Evolutionary conservation across 257 asterid species (phyloP).

Genomic region (Voacanga thouarsii): DNA sequence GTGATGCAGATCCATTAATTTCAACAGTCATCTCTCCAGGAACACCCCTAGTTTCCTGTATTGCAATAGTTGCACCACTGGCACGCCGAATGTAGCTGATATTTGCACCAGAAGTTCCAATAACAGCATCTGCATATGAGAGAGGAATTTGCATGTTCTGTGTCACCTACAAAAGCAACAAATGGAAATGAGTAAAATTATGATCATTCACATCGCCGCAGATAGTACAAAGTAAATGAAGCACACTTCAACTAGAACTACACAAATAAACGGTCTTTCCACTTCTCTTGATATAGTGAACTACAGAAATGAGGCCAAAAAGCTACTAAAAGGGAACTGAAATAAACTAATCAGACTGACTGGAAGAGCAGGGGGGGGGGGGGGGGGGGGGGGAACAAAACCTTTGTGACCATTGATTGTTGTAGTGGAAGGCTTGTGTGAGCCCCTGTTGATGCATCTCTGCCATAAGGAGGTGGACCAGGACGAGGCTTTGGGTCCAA

Average conservation of each 20-base stretch:
- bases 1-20: conserved; percentile 80
- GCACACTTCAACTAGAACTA: not conserved
- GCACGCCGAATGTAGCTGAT: conserved; percentile 89
- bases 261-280: not conserved
- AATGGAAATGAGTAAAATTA: not conserved
- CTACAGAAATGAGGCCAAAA: not conserved
- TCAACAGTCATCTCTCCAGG: conserved; percentile 97
- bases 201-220: not conserved
- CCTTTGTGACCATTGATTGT: conserved; percentile 75
- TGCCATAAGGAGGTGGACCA: conserved; percentile 50
- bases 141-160: conserved; percentile 83
- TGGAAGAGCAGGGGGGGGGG: too few relatives aligned
- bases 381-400: conserved; percentile 19
- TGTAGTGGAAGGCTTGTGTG: conserved; percentile 54
- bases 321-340: not conserved
- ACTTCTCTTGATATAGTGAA: not conserved
- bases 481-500: conserved; percentile 53
- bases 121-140: conserved; percentile 79
- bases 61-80: conserved; percentile 86
- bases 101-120: conserved; percentile 79
- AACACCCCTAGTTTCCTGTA: conserved; percentile 77
- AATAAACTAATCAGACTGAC: conserved; percentile 6
- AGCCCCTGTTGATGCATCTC: conserved; percentile 54
- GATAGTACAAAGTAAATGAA: not conserved
- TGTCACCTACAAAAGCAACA: conserved; percentile 44